phyloP scores from a whole-genome alignment of 345 rosid species.

The Populus alba region DNA sequence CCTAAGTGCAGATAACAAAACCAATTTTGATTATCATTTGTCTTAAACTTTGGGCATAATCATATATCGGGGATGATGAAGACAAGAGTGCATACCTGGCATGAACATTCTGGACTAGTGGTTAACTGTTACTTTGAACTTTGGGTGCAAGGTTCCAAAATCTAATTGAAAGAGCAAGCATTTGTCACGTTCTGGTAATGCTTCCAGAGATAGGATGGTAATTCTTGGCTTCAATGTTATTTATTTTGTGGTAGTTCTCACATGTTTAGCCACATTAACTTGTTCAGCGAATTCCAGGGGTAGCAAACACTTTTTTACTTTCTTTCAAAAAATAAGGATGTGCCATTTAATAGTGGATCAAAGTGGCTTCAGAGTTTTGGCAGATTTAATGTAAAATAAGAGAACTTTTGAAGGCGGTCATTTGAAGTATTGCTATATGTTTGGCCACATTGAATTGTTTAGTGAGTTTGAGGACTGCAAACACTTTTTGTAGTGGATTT shows the following conservation, averaged over 20 bases:
- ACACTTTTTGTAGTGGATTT: neutral
- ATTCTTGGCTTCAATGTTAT: neutral
- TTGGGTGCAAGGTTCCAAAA: neutral
- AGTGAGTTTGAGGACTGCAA: neutral
- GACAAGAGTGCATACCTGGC: neutral
- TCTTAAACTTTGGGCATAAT: neutral
- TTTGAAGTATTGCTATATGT: neutral
- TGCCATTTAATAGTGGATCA: neutral
- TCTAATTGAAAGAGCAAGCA: neutral
- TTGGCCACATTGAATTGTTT: neutral
- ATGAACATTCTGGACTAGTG: neutral
- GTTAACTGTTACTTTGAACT: neutral
- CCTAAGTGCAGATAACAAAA: neutral
- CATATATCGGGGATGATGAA: neutral
- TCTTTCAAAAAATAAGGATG: neutral
- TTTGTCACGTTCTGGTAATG: neutral
- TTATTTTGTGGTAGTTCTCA: neutral
- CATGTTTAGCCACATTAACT: neutral
- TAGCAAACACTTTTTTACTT: neutral
- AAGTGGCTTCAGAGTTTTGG: neutral
- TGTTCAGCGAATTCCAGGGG: neutral
- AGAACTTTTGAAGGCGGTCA: neutral
- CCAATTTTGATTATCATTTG: neutral
- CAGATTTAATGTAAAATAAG: neutral
- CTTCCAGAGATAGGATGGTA: neutral